These are phyloP conservation scores for Shiraia bambusicola DNA, from an alignment of 2,329 filamentous ascomycete genomes.

Conservation along the genomic window DNA sequence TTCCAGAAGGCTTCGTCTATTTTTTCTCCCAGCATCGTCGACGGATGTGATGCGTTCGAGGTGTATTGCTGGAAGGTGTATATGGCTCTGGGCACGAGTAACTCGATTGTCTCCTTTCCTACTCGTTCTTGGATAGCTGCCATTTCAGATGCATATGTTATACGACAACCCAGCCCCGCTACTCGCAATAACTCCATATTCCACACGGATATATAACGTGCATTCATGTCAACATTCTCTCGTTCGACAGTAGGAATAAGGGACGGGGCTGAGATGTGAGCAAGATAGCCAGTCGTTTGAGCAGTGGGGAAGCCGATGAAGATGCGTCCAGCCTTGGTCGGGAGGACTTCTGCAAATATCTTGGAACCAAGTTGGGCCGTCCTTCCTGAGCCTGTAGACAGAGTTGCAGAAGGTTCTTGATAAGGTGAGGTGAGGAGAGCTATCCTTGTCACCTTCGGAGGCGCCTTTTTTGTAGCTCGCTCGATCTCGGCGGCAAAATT, in stretches of 20 bases:
- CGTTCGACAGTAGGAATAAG: constrained; percentile 96
- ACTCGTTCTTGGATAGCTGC: constrained; percentile 54
- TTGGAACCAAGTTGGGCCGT: constrained; percentile 64
- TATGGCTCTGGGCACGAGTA: constrained; percentile 73
- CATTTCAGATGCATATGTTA: constrained; percentile 91
- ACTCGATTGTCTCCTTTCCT: constrained; percentile 58
- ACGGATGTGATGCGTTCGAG: constrained; percentile 87
- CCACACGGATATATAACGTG: constrained; percentile 91
- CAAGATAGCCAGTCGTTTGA: constrained; percentile 90
- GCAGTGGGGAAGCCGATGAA: constrained; percentile 98
- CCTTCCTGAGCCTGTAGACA: constrained; percentile 53
- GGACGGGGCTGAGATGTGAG: constrained; percentile 93
- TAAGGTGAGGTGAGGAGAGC: constrained; percentile 90
- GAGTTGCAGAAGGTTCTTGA: constrained; percentile 71
- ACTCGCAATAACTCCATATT: constrained; percentile 91
- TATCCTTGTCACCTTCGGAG: constrained; percentile 82
- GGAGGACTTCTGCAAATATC: constrained; percentile 87
- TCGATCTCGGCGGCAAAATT: constrained; percentile 83
- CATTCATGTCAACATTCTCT: constrained; percentile 95
- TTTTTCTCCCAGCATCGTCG: constrained; percentile 75
- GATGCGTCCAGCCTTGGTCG: constrained; percentile 83
- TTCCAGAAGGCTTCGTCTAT: constrained; percentile 98
- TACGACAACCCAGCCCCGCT: constrained; percentile 83
- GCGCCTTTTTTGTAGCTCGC: constrained; percentile 94
- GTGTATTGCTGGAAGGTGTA: constrained; percentile 87